Evolutionary conservation across 768 basidiomycete genomes (phyloP), one percentile per base, ranked within the genome.

Genomic region (Pluteus cervinus): DNA sequence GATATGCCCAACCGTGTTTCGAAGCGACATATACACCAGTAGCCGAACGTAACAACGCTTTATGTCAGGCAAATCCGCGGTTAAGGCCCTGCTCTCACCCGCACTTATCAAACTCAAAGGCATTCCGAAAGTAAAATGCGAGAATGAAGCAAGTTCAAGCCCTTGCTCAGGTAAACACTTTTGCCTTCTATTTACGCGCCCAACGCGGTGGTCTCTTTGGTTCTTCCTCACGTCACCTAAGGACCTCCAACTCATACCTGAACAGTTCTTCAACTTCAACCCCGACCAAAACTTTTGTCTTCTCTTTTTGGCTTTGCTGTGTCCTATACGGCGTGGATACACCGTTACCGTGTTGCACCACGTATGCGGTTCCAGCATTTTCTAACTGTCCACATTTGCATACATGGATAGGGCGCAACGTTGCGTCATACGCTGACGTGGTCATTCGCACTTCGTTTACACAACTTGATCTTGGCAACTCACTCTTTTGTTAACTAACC

Each of bases 61-160:
- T n/a, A n/a, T n/a, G n/a, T 49, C n/a, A 98, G 94, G 96, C 53
- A 92, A 89, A 73, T 78, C 86, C 21, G 93, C 96, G 2, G 65
- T 94, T 30, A 93, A 96, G 57, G 89, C 91, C 1, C 73, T 99
- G 2, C 79, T 89, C 34, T 86, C 89, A 2, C 92, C 94, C 0
- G 86, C 85, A n/a, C 98, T 91, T 55, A 69, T 75, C 29, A 97
- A 97, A 57, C 69, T 81, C 22, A 91, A 89, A 57, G 81, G 81
- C 51, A 77, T 79, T 6, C 86, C 82, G 21, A 68, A 79, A 50
- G 69, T 91, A 25, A 75, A 77, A 17, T 69, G 68, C 30, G 92
- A 96, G 55, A 61, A 77, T 4, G 86, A 90, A 48, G 96, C 93
- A 0, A 58, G 68, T n/a, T 16, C 59, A 67, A 1, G 61, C 86